A percentile compares a stretch with the other conserved stretches of the same genome.
These are phyloP conservation scores for Cercospora sp. DNA, from an alignment of 2,329 filamentous ascomycete genomes.

Conservation along the genomic window DNA sequence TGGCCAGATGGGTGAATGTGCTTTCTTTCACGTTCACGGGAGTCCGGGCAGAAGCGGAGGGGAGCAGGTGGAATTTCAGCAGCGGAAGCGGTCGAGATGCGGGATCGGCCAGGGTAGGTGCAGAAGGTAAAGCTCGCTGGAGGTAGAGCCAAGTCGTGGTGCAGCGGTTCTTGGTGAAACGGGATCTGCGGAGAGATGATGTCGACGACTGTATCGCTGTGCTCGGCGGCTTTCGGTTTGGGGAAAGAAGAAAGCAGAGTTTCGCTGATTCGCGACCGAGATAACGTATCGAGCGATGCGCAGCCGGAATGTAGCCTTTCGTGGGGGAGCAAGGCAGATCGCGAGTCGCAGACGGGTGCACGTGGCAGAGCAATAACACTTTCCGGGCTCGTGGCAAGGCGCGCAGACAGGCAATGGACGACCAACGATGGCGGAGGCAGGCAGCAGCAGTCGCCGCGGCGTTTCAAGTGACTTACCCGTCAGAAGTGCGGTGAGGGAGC, in stretches of 20 bases:
- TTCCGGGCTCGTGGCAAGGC: neutral
- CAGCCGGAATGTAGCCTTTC: constrained; percentile 11
- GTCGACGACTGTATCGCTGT: constrained; percentile 18
- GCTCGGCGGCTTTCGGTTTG: constrained; percentile 10
- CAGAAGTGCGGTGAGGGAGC: neutral
- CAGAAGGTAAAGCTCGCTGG: constrained; percentile 9
- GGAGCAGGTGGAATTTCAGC: constrained; percentile 9
- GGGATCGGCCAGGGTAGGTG: constrained; percentile 12
- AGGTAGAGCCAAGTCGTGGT: constrained; percentile 12
- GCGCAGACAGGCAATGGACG: neutral
- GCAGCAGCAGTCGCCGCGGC: neutral
- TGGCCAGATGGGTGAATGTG: neutral
- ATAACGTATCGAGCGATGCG: constrained; percentile 15
- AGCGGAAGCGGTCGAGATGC: constrained; percentile 11
- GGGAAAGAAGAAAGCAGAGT: constrained; percentile 14
- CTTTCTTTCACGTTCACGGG: constrained; percentile 9
- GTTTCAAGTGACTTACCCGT: constrained; percentile 9
- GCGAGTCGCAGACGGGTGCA: constrained; percentile 7
- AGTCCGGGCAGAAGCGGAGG: constrained; percentile 15
- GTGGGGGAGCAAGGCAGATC: constrained; percentile 10
- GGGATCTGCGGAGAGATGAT: constrained; percentile 23
- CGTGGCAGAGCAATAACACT: constrained; percentile 11
- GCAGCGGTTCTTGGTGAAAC: constrained; percentile 17
- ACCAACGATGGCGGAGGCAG: neutral
- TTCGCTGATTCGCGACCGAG: constrained; percentile 12